phyloP scores from a whole-genome alignment of 768 basidiomycete species.

The Ramaria sp. region DNA sequence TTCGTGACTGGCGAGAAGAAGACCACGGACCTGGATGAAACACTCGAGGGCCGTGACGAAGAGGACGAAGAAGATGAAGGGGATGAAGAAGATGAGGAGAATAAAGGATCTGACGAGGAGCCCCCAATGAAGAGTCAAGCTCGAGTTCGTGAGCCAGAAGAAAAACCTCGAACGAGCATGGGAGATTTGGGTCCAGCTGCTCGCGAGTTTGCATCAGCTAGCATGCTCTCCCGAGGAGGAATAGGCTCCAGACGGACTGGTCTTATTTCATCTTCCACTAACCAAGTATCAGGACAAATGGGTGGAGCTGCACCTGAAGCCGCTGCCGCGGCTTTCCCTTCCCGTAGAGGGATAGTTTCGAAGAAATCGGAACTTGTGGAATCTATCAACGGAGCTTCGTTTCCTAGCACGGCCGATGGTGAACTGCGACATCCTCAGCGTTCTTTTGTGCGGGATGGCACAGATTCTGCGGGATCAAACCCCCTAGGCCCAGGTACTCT shows the following conservation, averaged over 20 bases:
- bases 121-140: conserved; percentile 17
- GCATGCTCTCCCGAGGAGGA: conserved; percentile 2
- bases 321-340: background rate
- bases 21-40: conserved; percentile 34
- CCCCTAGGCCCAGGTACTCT: conserved; percentile 34
- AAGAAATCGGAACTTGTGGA: conserved; percentile 16
- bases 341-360: conserved; percentile 18
- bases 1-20: conserved; percentile 47
- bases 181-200: conserved; percentile 11
- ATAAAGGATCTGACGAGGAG: conserved; percentile 24
- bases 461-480: conserved; percentile 23
- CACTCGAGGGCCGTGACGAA: conserved; percentile 33
- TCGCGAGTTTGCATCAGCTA: background rate
- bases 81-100: conserved; percentile 26
- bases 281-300: background rate
- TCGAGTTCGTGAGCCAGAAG: conserved; percentile 13
- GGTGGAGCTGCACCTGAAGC: background rate
- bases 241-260: conserved; percentile 15
- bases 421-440: conserved; percentile 27
- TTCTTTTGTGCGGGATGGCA: conserved; percentile 45
- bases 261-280: background rate
- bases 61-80: conserved; percentile 43
- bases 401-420: conserved; percentile 31
- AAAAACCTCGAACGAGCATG: conserved; percentile 5
- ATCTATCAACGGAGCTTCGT: conserved; percentile 10